Evolutionary conservation across 2,329 filamentous ascomycete genomes (phyloP).

Genomic region (Thelonectria rubi): DNA sequence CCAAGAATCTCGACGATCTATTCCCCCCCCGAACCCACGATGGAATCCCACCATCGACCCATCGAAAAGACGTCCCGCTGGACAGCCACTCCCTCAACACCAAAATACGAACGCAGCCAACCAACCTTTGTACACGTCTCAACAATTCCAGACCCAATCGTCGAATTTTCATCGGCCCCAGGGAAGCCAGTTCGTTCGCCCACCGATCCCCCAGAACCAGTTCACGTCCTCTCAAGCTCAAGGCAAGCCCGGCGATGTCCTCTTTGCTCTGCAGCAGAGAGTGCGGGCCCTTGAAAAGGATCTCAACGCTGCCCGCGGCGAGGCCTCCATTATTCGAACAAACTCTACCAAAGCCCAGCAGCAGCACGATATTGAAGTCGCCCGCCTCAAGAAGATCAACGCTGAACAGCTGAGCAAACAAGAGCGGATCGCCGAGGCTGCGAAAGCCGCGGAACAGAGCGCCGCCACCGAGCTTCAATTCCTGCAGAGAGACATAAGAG

Average conservation of each 20-base stretch:
- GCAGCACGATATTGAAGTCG: constrained; percentile 70
- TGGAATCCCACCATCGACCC: constrained; percentile 50
- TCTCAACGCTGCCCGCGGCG: constrained; percentile 71
- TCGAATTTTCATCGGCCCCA: constrained; percentile 44
- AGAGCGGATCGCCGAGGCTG: constrained; percentile 70
- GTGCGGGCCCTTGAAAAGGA: constrained; percentile 64
- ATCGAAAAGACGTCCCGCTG: constrained; percentile 30
- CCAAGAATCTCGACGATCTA: constrained; percentile 38
- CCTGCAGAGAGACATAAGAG: constrained; percentile 74
- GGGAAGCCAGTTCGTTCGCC: constrained; percentile 55
- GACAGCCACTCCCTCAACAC: constrained; percentile 29
- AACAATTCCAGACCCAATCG: constrained; percentile 44
- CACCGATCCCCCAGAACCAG: constrained; percentile 42
- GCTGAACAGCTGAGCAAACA: constrained; percentile 71
- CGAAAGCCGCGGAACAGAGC: constrained; percentile 71
- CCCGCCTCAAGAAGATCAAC: constrained; percentile 68
- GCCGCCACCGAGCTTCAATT: constrained; percentile 77
- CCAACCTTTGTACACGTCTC: constrained; percentile 42
- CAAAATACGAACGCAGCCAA: constrained; percentile 28
- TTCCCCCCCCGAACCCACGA: constrained; percentile 49
- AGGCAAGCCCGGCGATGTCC: constrained; percentile 46
- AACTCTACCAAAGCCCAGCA: constrained; percentile 70
- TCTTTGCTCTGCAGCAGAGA: constrained; percentile 61
- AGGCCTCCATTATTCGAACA: constrained; percentile 77
- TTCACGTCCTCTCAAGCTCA: constrained; percentile 42